Base-by-base conservation (phyloP, 805 yeast genomes). In the Metschnikowia lunata region DNA sequence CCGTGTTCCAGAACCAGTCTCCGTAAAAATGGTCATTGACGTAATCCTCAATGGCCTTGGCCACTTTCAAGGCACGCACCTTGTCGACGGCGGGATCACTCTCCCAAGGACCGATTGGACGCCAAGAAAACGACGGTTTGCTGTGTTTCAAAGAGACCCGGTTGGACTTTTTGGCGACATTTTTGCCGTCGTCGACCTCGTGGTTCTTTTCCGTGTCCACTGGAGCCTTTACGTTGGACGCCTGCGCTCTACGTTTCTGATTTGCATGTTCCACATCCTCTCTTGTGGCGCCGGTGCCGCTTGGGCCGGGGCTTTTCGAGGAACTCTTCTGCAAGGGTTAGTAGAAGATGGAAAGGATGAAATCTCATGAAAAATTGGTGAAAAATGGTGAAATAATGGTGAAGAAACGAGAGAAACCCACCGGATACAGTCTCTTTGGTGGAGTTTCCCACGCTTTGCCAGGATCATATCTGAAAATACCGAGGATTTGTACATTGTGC, bases 1-100 rank as follows among this genome's bases (percentile, higher is more conserved):
- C 74, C 27, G 82, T 72, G 67, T 85, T 85, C 76, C 80, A 80
- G 62, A 82, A 85, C 71, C 82, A 74, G 61, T 86, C 95, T 11
- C 83, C 79, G 52, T 75, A 80, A 56, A 83, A 83, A 43, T 76
- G 83, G 61, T 86, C 93, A 40, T 74, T 58, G 33, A 86, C 78
- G 51, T 82, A 86, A 13, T 75, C 69, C 57, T 79, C 80, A 34
- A 84, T 63, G 3, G 65, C 59, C 28, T 66, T 64, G 27, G 62
- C 39, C n/a, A 46, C 44, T 30, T 58, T 39, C 47, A 67, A 58
- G 7, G 61, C 49, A 11, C 54, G 45, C 30, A 32, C 28, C 42
- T 68, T 69, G 42, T 67, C 69, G 7, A 23, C 38, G 31, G 39
- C 35, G 2, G 51, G 39, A 38, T 51, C 53, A 7, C 42, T 40